Conservation (phyloP, 345 rosid genomes). For the Arabidopsis arenosa region DNA sequence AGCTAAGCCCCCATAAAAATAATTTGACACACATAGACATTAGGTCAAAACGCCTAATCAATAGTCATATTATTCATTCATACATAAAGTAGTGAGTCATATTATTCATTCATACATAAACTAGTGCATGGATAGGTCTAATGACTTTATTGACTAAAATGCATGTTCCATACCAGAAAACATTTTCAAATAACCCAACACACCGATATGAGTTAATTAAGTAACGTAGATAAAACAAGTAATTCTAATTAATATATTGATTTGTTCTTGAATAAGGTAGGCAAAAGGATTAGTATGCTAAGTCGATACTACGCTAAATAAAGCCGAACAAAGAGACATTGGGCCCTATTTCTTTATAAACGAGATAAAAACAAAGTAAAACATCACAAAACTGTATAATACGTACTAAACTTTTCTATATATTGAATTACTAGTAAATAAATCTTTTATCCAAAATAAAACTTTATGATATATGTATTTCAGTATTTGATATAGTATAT, state of each 20-base stretch:
- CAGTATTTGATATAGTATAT: background rate
- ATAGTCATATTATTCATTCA: background rate
- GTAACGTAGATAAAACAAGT: background rate
- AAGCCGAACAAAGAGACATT: background rate
- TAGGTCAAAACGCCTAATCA: background rate
- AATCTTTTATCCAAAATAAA: background rate
- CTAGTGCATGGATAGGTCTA: background rate
- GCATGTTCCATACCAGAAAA: background rate
- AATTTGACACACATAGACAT: background rate
- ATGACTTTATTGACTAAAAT: background rate
- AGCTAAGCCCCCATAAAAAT: too few species aligned
- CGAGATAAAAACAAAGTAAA: background rate
- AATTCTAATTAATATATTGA: background rate
- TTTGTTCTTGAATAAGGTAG: slow-evolving; percentile 10
- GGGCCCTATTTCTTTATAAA: slow-evolving; percentile 8
- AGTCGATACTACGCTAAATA: slow-evolving; percentile 13
- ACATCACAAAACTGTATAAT: background rate
- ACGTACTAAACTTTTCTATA: background rate
- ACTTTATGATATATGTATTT: background rate
- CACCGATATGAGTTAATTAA: background rate
- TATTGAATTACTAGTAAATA: background rate
- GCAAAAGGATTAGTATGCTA: slow-evolving; percentile 12
- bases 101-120: background rate
- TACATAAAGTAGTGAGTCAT: background rate
- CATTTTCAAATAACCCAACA: background rate